Evolutionary conservation across 306 rosid species (phyloP), one percentile per base, ranked within the genome.

Genomic region (Trifolium dubium): DNA sequence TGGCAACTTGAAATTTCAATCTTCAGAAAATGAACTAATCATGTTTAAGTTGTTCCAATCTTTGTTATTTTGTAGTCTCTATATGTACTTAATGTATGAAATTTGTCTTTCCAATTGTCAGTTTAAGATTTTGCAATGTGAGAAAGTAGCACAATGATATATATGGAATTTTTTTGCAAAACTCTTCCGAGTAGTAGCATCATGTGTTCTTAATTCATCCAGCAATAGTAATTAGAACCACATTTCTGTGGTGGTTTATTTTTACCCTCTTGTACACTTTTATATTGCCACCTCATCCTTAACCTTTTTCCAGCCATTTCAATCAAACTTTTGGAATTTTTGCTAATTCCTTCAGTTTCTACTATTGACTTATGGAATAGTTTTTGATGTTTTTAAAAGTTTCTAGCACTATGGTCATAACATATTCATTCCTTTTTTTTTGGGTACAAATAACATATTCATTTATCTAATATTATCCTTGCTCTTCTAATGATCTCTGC

Each of bases 1-100:
- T 35, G 39, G 8, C 6, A 8, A 37, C 34, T 60, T 75, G n/a
- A 28, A 56, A 10, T 9, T 74, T 62, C n/a, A 35, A 75, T 68
- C 55, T 69, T 29, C 71, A 59, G 77, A 47, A 76, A 51, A 56
- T 65, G 60, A 70, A 55, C 44, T 69, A 50, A 34, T 62, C 40
- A 10, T 6, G 55, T 59, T 41, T 10, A 44, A 58, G 64, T 64
- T 58, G 41, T 73, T 63, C 41, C 56, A 31, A 23, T 65, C 71
- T 71, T 54, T 70, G 67, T 56, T 46, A 56, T 56, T 61, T 13
- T 75, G 61, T 55, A 19, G 61, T 55, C 34, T 55, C 32, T 54
- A 9, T 54, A 4, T 19, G 61, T 10, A 54, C 61, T 9, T 54
- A 28, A 54, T 54, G 31, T 14, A 54, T 54, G 61, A 19, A 54